Conservation (phyloP, 2,329 filamentous ascomycete species). For the Fusarium clavum region DNA sequence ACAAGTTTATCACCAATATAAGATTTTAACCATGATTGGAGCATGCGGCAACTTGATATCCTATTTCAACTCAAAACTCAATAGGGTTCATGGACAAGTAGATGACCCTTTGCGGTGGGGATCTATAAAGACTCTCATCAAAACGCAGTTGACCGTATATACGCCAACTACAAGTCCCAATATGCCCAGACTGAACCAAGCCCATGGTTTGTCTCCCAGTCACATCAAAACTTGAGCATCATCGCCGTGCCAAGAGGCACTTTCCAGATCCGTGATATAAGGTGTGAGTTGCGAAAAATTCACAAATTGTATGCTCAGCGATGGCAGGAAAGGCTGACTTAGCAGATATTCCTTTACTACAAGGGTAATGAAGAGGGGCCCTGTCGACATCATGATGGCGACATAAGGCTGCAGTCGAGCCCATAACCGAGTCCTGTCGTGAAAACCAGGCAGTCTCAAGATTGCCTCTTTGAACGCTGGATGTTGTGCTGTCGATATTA, state of each 20-base stretch:
- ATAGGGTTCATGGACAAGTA: no score
- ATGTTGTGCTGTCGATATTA: not conserved
- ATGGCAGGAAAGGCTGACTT: not conserved
- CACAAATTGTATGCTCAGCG: not conserved
- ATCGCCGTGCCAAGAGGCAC: not conserved
- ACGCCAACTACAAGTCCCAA: not conserved
- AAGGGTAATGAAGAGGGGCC: not conserved
- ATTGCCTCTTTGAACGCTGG: not conserved
- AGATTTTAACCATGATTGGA: no score
- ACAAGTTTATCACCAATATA: no score
- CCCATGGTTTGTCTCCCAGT: not conserved
- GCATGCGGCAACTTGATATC: no score
- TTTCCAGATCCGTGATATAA: not conserved
- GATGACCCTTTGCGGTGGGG: no score
- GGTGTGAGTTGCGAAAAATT: not conserved
- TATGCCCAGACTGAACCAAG: not conserved
- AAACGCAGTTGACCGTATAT: not conserved
- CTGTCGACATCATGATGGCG: not conserved
- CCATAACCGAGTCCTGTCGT: not conserved
- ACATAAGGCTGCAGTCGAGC: not conserved
- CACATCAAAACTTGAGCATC: not conserved
- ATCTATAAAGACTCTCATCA: not conserved
- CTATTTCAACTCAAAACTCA: no score
- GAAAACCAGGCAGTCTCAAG: not conserved
- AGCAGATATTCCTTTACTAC: not conserved